Percentiles rank a stretch among this genome's conserved stretches.
Evolutionary conservation across 768 basidiomycete genomes (phyloP).

Genomic region (Epithele typhae): DNA sequence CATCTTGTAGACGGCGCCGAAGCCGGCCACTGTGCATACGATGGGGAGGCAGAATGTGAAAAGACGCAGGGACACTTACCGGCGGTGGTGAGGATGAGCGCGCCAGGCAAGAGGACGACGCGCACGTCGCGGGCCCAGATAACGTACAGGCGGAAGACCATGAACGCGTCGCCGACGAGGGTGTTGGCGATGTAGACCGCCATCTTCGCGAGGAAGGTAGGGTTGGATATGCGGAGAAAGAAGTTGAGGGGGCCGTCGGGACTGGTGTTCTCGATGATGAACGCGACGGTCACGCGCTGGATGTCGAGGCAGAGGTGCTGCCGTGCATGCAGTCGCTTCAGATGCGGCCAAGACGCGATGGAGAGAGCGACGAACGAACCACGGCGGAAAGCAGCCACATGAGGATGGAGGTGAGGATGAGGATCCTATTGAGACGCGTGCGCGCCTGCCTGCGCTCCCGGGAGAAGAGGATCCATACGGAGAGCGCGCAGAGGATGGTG

Average conservation of each 20-base stretch:
- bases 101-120: conserved; percentile 3
- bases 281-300: conserved; percentile 1
- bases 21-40: conserved; percentile 4
- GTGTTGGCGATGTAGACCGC: conserved; percentile 10
- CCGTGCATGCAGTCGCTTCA: neutral
- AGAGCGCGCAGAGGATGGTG: conserved; percentile 9
- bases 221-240: conserved; percentile 2
- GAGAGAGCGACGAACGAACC: neutral
- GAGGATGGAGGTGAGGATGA: conserved; percentile 5
- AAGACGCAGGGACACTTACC: neutral
- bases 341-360: neutral
- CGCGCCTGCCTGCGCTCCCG: neutral
- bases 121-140: conserved; percentile 7
- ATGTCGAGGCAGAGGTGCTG: conserved; percentile 7
- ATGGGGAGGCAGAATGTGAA: no score
- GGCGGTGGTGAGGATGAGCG: conserved; percentile 5
- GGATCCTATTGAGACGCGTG: conserved; percentile 3
- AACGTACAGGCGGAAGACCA: conserved; percentile 10
- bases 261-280: neutral
- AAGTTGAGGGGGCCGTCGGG: neutral
- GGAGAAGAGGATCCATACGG: conserved; percentile 10
- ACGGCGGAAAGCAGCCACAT: conserved; percentile 8
- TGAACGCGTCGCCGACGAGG: conserved; percentile 9
- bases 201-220: conserved; percentile 9
- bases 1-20: conserved; percentile 8